These are phyloP conservation scores for Fraxinus greggii DNA, from an alignment of 305 asterid genomes.

Conservation along the genomic window DNA sequence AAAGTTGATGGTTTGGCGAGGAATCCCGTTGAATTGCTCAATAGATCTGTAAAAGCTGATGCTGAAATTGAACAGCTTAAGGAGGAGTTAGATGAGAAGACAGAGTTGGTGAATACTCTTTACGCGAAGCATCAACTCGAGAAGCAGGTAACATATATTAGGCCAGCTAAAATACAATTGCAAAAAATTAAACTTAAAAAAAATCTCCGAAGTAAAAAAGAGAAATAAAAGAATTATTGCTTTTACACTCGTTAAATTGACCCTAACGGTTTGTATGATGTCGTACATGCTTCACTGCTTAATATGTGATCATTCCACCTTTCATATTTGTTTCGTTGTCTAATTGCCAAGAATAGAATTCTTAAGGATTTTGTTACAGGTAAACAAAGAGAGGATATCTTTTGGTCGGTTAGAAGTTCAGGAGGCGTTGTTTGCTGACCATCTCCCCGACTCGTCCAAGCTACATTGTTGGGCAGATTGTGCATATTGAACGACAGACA, in stretches of 20 bases:
- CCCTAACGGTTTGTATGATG: background rate
- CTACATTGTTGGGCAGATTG: constrained; percentile 85
- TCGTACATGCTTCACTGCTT: background rate
- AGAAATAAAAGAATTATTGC: background rate
- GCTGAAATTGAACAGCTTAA: constrained; percentile 57
- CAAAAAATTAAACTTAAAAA: background rate
- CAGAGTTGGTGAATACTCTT: constrained; percentile 66
- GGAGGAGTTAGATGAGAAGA: constrained; percentile 81
- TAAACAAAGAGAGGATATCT: constrained; percentile 81
- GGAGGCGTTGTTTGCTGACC: constrained; percentile 74
- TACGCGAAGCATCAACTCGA: constrained; percentile 77
- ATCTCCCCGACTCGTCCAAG: constrained; percentile 62
- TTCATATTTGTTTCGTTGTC: background rate
- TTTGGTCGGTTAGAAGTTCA: constrained; percentile 69
- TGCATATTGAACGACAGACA: constrained; percentile 75
- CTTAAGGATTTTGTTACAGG: constrained; percentile 38
- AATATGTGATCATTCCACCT: background rate
- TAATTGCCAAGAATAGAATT: background rate
- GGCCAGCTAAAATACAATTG: background rate
- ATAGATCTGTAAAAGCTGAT: constrained; percentile 72
- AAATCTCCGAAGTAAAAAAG: background rate
- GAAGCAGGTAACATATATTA: constrained; percentile 66
- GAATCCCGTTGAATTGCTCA: constrained; percentile 63
- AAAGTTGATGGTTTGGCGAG: constrained; percentile 66
- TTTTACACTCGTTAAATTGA: background rate